Base-by-base conservation (phyloP, 345 rosid genomes). In the Rhizophora mangle region DNA sequence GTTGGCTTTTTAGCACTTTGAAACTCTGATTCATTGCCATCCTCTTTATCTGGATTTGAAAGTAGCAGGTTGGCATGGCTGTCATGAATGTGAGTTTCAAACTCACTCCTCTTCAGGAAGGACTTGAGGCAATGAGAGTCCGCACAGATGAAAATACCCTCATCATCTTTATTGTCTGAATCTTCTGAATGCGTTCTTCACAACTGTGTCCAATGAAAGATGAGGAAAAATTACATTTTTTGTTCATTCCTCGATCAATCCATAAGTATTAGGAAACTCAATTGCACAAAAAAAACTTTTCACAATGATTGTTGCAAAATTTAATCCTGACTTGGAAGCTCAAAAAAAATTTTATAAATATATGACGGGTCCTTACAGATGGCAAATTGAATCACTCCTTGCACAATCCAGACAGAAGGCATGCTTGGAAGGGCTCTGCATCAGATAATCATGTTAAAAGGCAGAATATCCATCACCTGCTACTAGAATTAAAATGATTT, bases 121-220 rank as follows among this genome's bases (percentile, higher is more conserved):
- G 99, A 95, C 75, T 85, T 88, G 34, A 92, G 92, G 76, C 99
- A 95, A 72, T 90, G 96, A 72, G 99, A 96, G 63, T 96, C 98
- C 54, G 99, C 99, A 85, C 99, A 92, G 60, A 95, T 85, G 83
- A 86, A 92, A 77, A 95, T 86, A 52, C 99, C 94, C 72, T 92
- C 99, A 95, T 90, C 81, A 95, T 82, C 82, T 92, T 95, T 76
- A 95, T 95, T n/a, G 96, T 90, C 76, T 95, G 97, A 60, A 95
- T 95, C 86, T 92, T 90, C 79, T 88, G 93, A 54, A 95, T 90
- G 16, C 94, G 92, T 49, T 92, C 98, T 80, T 95, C 99, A 76
- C 98, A 92, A 57, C 99, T 92, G 84, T 43, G 51, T 73, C 63
- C 62, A 55, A 60, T 26, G 26, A 62, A 65, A 69, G 52, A 68